These are phyloP conservation scores for Bretziella fagacearum DNA, from an alignment of 2,329 filamentous ascomycete genomes.

Conservation along the genomic window DNA sequence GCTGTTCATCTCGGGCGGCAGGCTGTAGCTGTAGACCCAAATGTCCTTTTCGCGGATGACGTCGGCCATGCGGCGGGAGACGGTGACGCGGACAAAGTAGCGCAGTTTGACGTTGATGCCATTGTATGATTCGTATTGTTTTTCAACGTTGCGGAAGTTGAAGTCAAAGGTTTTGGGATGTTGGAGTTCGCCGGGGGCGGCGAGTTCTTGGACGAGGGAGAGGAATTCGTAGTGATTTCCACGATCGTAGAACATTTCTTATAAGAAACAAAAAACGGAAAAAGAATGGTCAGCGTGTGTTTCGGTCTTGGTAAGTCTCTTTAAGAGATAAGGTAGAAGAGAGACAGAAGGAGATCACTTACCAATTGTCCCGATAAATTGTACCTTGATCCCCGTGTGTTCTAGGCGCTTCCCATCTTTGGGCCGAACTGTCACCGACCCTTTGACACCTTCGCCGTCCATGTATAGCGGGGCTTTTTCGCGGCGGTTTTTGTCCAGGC, in stretches of 20 bases:
- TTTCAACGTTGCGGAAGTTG: constrained; percentile 99
- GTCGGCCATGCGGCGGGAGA: constrained; percentile 91
- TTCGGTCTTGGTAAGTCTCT: constrained; percentile 6
- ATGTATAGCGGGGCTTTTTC: constrained; percentile 96
- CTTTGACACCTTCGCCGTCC: constrained; percentile 96
- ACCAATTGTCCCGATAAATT: constrained; percentile 98
- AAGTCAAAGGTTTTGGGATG: constrained; percentile 98
- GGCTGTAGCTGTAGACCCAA: constrained; percentile 97
- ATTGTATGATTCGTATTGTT: constrained; percentile 99
- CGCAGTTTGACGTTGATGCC: constrained; percentile 98
- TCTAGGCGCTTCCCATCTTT: constrained; percentile 97
- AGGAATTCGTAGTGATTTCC: constrained; percentile 99
- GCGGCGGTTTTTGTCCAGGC: constrained; percentile 93
- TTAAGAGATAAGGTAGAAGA: constrained; percentile 5
- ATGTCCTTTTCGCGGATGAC: constrained; percentile 98
- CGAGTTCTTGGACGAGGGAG: constrained; percentile 88
- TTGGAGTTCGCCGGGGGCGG: constrained; percentile 90
- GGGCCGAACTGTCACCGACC: constrained; percentile 80
- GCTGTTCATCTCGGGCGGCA: constrained; percentile 94
- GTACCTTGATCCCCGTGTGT: constrained; percentile 97
- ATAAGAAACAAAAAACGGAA: neutral
- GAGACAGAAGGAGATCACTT: constrained; percentile 19
- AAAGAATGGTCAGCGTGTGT: constrained; percentile 5
- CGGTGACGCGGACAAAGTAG: constrained; percentile 94
- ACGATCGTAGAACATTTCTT: constrained; percentile 99